Evolutionary conservation across 768 basidiomycete genomes (phyloP), one percentile per base, ranked within the genome.

Genomic region (Daedaleopsis sinensis): DNA sequence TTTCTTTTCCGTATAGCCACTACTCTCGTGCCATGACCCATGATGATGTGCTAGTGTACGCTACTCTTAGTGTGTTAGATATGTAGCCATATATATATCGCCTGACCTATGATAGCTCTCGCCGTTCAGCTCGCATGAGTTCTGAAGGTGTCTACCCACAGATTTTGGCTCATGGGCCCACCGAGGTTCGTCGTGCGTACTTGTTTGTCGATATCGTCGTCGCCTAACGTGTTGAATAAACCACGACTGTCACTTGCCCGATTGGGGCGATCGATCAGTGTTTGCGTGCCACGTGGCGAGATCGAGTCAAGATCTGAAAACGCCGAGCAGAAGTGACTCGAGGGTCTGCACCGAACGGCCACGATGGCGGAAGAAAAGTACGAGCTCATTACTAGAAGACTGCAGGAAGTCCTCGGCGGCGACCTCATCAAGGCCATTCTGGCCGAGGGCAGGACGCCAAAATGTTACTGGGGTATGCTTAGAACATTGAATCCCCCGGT

Each of bases 381-480:
- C 78, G 83, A 91, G 24, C 77, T 97, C 48, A 96, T 99, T 59
- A 96, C 93, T 1, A 79, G 96, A 52, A 78, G 90, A 66, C 74
- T 98, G 35, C 86, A 92, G 65, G 97, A 99, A 73, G 88, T 92
- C 5, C 86, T 98, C 4, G 92, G 94, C 23, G 93, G 82, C 2
- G 95, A 96, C 46, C 76, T 80, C 39, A 89, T 99, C 75, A 91
- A 93, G 73, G 79, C 83, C 37, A 88, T 95, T 59, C 79, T 98
- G 23, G 79, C 82, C 8, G 89, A 96, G 71, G 93, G 89, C 18
- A 80, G 87, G 70, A 74, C 87, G 15, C 87, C 89, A 15, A 94
- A 89, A 73, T 87, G 87, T 70, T 98, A 98, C 85, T 98, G 93
- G 93, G 96, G 95, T 89, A 68, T 59, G 88, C 81, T 67, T 21